Base-by-base conservation (phyloP, 2,329 filamentous ascomycete genomes). In the Davidsoniella neocaledoniae region DNA sequence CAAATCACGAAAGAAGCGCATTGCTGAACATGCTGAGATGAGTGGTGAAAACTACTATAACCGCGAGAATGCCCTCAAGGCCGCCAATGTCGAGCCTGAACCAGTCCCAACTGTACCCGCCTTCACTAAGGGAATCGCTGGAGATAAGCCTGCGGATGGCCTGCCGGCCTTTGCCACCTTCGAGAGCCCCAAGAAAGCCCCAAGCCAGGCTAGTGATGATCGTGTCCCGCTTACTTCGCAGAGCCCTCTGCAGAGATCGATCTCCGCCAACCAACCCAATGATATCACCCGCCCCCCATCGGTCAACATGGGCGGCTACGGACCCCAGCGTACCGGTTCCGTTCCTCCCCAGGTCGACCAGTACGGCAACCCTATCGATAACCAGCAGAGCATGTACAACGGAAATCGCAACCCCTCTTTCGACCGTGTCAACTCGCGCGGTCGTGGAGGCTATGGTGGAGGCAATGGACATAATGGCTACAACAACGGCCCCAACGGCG, bases 11-110 rank as follows among this genome's bases (percentile, higher is more conserved):
- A 88, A 91, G 72, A 86, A 81, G 69, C 78, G 86, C 43, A 93
- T 96, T 61, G 86, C 80, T 2, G 84, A 93, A 63, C 94, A 96
- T 61, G 86, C 88, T 6, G 88, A 96, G 62, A 96, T 96, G 88
- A 96, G 85, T 62, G 90, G 90, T 25, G 80, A 91, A 59, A 91
- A 88, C 60, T 95, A 83, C 62, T 95, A 93, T 65, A 83, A 81
- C 58, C 74, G 81, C 53, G 77, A 82, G 63, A 72, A 68, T 37
- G 71, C 76, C 54, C 66, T 68, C 46, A 72, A 77, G 54, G 61
- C 70, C 36, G 58, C 64, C 38, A 62, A 65, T 2, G 62, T 66
- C 2, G 61, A 66, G 29, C 66, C 71, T 54, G 73, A 81, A 54
- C 74, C 79, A 6, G 77, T 76, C 17, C 65, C 79, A 48, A 73